phyloP scores from a whole-genome alignment of 257 asterid species.

The Scutellaria minor region DNA sequence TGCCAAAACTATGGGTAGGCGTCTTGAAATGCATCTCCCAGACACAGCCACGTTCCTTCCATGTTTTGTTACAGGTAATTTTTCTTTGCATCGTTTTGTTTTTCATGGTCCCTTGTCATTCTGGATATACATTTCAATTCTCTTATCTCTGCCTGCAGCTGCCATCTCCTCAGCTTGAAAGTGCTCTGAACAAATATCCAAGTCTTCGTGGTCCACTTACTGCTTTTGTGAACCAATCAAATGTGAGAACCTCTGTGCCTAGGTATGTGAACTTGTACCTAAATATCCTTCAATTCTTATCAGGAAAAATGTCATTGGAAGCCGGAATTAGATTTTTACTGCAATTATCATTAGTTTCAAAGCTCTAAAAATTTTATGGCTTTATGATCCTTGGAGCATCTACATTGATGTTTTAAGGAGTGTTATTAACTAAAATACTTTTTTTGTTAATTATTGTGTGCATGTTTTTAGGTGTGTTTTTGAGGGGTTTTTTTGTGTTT shows the following conservation, averaged over 20 bases:
- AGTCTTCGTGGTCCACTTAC: constrained; percentile 79
- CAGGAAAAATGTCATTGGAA: neutral
- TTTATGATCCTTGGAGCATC: neutral
- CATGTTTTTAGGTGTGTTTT: too few species aligned
- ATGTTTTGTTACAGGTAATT: constrained; percentile 80
- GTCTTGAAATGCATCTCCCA: constrained; percentile 93
- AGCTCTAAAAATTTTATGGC: neutral
- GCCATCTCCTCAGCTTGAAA: constrained; percentile 93
- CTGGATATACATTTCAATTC: constrained; percentile 22
- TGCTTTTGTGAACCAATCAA: constrained; percentile 67
- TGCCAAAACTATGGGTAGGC: constrained; percentile 95
- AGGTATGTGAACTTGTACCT: constrained; percentile 54
- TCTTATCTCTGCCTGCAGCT: constrained; percentile 64
- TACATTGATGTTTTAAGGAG: too few species aligned
- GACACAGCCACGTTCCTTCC: constrained; percentile 94
- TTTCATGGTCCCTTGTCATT: constrained; percentile 17
- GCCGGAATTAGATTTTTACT: neutral
- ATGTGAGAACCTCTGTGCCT: constrained; percentile 60
- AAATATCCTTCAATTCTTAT: too few species aligned
- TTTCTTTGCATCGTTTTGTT: constrained; percentile 11
- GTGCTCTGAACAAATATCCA: constrained; percentile 82
- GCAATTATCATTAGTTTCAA: neutral
- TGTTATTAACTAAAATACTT: too few species aligned
- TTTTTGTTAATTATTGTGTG: too few species aligned
- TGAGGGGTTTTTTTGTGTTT: too few species aligned